phyloP scores from a whole-genome alignment of 202 grass and related monocot species.

The Dendrocalamus latiflorus region DNA sequence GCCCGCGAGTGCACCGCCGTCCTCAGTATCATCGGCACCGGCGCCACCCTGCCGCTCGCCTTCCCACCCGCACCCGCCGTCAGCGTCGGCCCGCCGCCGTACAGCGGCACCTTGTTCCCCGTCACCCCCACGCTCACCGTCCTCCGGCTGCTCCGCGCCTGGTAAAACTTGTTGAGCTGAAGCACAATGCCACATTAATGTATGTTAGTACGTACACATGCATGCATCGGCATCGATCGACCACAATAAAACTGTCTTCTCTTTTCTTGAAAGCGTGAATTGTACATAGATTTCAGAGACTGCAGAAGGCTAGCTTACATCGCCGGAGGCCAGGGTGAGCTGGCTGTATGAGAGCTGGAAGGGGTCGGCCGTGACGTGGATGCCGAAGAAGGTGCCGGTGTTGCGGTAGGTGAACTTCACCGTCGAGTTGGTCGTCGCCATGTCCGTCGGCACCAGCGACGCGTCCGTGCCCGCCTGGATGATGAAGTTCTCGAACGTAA shows the following conservation, averaged over 20 bases:
- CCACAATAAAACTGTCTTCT: background rate
- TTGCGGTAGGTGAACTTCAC: conserved; percentile 83
- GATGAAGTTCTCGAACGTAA: conserved; percentile 79
- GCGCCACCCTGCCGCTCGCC: background rate
- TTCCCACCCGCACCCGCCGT: conserved; percentile 7
- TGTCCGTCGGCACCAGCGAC: conserved; percentile 90
- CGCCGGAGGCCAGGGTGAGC: conserved; percentile 60
- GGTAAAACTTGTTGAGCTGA: conserved; percentile 90
- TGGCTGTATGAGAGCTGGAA: conserved; percentile 69
- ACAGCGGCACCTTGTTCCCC: conserved; percentile 80
- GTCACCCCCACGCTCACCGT: conserved; percentile 51
- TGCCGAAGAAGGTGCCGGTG: conserved; percentile 91
- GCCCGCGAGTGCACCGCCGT: conserved; percentile 60
- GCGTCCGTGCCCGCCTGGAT: conserved; percentile 97
- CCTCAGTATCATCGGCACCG: conserved; percentile 51
- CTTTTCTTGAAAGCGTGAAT: background rate
- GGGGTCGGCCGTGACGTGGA: conserved; percentile 55
- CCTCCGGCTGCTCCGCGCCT: conserved; percentile 65
- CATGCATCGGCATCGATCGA: background rate
- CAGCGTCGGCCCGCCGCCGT: conserved; percentile 73
- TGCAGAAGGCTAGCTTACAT: conserved; percentile 30
- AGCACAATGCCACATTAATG: background rate
- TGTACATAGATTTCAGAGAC: no score
- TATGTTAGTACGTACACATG: no score
- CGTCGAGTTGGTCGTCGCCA: conserved; percentile 86